Base-by-base conservation (phyloP, 768 basidiomycete genomes). In the Lactifluus piperatus region DNA sequence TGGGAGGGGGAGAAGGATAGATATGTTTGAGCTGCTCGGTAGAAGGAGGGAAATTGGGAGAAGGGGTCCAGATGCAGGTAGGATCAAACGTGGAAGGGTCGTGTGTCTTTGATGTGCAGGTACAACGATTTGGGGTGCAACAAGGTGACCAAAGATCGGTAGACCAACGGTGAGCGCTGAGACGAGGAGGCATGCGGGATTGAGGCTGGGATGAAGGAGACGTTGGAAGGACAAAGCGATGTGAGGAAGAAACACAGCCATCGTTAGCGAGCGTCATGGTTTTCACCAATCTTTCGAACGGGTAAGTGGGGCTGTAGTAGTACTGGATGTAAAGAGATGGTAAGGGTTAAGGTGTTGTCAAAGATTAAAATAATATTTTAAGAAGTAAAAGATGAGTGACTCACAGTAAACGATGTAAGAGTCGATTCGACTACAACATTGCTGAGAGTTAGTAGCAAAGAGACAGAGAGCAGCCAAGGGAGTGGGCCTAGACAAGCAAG, bases 361-460 rank as follows among this genome's bases (percentile, higher is more conserved):
- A n/a, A n/a, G n/a, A n/a, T n/a, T n/a, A n/a, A n/a, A n/a, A n/a
- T n/a, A n/a, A n/a, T n/a, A n/a, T n/a, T n/a, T n/a, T n/a, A n/a
- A n/a, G n/a, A n/a, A n/a, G n/a, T n/a, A n/a, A n/a, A n/a, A n/a
- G n/a, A n/a, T n/a, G n/a, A n/a, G n/a, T n/a, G n/a, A n/a, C n/a
- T n/a, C n/a, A n/a, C n/a, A n/a, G n/a, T n/a, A n/a, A n/a, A n/a
- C n/a, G n/a, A n/a, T n/a, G n/a, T n/a, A n/a, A n/a, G n/a, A n/a
- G n/a, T n/a, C n/a, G n/a, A n/a, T n/a, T n/a, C n/a, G n/a, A 62
- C 58, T 62, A 62, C 57, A 62, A 37, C 61, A 62, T 62, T 26
- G n/a, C 44, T 16, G 37, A 36, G 14, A 22, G 24, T n/a, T n/a
- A n/a, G n/a, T n/a, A n/a, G n/a, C n/a, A n/a, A n/a, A n/a, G n/a